phyloP scores from a whole-genome alignment of 2,329 filamentous ascomycete species.

The Botrytis medusae region DNA sequence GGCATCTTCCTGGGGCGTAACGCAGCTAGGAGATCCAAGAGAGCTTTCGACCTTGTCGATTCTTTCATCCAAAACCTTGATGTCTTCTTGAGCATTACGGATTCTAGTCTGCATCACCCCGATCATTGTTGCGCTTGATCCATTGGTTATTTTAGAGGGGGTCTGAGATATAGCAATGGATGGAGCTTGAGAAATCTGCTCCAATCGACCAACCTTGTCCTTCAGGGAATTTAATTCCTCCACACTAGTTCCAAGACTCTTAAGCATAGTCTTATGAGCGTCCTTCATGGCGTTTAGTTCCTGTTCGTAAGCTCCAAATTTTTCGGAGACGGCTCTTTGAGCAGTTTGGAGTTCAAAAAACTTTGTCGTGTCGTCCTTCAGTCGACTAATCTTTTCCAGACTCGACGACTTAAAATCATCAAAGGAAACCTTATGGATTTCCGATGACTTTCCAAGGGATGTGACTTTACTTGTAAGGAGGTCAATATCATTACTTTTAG shows the following conservation, averaged over 20 bases:
- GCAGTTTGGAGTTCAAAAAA: not conserved
- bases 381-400: not conserved
- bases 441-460: not conserved
- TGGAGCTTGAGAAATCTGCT: not conserved
- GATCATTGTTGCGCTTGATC: conserved; percentile 1
- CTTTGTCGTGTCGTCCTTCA: not conserved
- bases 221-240: not conserved
- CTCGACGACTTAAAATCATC: not conserved
- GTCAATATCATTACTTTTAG: not conserved
- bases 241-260: not conserved
- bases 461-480: not conserved
- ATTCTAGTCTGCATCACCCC: not conserved
- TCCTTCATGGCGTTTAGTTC: not conserved
- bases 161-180: not conserved
- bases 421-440: not conserved
- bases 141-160: not conserved
- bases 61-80: not conserved
- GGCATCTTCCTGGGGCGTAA: not conserved
- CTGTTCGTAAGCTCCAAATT: not conserved
- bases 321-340: not conserved
- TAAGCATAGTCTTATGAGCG: not conserved
- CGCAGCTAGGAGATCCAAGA: not conserved
- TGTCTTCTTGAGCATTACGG: not conserved
- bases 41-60: not conserved
- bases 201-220: not conserved